Base-by-base conservation (phyloP, 2,329 filamentous ascomycete species). In the Moelleriella libera region DNA sequence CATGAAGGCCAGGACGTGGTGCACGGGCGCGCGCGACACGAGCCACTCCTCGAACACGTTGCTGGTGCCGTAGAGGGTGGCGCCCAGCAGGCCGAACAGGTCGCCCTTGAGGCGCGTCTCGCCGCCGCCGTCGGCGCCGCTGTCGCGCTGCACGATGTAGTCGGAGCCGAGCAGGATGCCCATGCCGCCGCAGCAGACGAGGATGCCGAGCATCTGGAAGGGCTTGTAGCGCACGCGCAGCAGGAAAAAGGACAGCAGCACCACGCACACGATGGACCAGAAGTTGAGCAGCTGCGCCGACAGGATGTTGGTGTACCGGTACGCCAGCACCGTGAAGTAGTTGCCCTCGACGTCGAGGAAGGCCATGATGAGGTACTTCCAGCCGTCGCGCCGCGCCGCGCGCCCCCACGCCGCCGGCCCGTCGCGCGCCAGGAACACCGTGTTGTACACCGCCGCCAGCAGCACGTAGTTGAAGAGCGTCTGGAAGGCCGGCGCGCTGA, bases 251-350 rank as follows among this genome's bases (percentile, higher is more conserved):
- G 88, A 95, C 54, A 96, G 68, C 51, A 85, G 61, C 21, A 97
- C 88, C 28, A 98, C 92, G 52, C 90, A 82, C 45, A 94, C 86
- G 55, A 98, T 97, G 56, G 89, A 86, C 90, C 90, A 97, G 70
- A 97, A 97, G 74, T 96, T 96, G 68, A 98, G 88, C 46, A 98
- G 76, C 72, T 97, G 89, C 12, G 88, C 88, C 21, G 85, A 92
- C 45, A 97, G 75, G 56, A 96, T 83, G 58, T 89, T 96, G 47
- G 90, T 95, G 71, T 94, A 81, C 50, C 84, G 77, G 70, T 97
- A 98, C 5, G 90, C 92, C 45, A 96, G 75, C 45, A 98, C 90
- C 58, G 89, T 89, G 63, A 97, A 97, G 72, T 96, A 98, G 69
- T 98, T 98, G 51, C 92, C 92, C 67, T 96, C 78, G 45, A 97